phyloP scores from a whole-genome alignment of 2,329 filamentous ascomycete species.

The Dryadomyces quercivorus region DNA sequence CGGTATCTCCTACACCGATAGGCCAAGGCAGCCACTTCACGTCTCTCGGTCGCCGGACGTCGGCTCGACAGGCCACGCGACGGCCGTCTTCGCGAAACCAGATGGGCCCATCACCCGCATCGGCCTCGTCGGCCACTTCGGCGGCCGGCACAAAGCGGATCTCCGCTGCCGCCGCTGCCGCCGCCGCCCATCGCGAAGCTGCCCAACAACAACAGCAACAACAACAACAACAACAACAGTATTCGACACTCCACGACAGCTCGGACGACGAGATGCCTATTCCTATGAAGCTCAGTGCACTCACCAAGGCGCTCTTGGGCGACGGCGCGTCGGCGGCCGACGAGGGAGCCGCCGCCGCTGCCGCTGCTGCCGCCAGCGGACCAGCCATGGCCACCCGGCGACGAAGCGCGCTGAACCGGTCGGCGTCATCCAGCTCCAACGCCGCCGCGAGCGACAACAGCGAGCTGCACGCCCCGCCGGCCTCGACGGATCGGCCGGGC shows the following conservation, averaged over 20 bases:
- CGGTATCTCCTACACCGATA: slow-evolving; percentile 43
- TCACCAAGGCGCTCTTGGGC: slow-evolving; percentile 74
- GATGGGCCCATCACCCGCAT: slow-evolving; percentile 15
- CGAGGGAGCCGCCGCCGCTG: slow-evolving; percentile 10
- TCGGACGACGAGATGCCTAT: slow-evolving; percentile 89
- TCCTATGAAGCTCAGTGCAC: slow-evolving; percentile 85
- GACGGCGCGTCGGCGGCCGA: slow-evolving; percentile 41
- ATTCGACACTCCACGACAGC: slow-evolving; percentile 58
- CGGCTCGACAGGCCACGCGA: slow-evolving; percentile 41
- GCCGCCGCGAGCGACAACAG: slow-evolving; percentile 19
- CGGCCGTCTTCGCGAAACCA: slow-evolving; percentile 34
- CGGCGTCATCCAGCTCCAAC: slow-evolving; percentile 22
- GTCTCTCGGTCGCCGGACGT: slow-evolving; percentile 37
- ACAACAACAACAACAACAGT: slow-evolving; percentile 29
- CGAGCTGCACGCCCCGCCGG: slow-evolving; percentile 11
- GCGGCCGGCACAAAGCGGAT: slow-evolving; percentile 10
- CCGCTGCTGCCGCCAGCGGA: slow-evolving; percentile 7
- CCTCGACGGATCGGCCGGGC: slow-evolving; percentile 8
- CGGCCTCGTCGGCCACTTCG: slow-evolving; percentile 8
- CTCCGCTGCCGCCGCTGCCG: slow-evolving; percentile 1
- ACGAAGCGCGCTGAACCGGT: slow-evolving; percentile 35
- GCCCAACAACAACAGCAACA: slow-evolving; percentile 7
- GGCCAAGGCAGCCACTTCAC: slow-evolving; percentile 32
- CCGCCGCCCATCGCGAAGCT: background rate
- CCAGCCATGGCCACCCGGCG: slow-evolving; percentile 37